Base-by-base conservation (phyloP, 768 basidiomycete species). In the Naganishia friedmannii region DNA sequence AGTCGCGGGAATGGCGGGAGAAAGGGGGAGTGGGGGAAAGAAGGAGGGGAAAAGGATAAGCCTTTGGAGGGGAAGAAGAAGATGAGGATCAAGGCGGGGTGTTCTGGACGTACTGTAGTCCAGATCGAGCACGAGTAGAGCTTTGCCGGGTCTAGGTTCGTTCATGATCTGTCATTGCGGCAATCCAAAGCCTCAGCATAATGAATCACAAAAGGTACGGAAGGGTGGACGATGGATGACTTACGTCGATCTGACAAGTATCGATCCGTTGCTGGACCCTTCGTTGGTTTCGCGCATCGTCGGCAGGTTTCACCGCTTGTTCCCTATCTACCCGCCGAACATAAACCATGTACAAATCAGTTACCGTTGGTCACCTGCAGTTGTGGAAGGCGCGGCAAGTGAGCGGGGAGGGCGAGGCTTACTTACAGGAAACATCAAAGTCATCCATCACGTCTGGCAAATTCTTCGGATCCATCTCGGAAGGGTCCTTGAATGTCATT, bases 111-210 rank as follows among this genome's bases (percentile, higher is more conserved):
- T 68, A 90, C 92, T 93, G 74, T 93, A 92, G 79, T 93, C 92
- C 67, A 93, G 87, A 77, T 93, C 92, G 10, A 95, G 84, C 0
- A 95, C 92, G 26, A 93, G 85, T 0, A 95, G 82, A 69, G 87
- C 88, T 80, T 93, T 93, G 26, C 89, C 90, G 65, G 84, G 83
- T 34, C 92, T 84, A 26, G 92, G 84, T 4, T 89, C 88, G 78
- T 88, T 85, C 70, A 95, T 93, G 70, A 93, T 79, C 76, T 90
- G 23, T 12, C 4, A 23, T 19, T 7, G 31, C 17, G 31, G 46
- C 15, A 42, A 10, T 10, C 15, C 42, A 31, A 66, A 31, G 23
- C 6, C 7, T n/a, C 45, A 53, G 17, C 48, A 3, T 21, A 10
- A 8, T 28, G 37, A 2, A 51, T 19, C 19, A 23, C 54, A 21